Base-by-base conservation (phyloP, 768 basidiomycete genomes). In the Omphalotus guepiniiformis region DNA sequence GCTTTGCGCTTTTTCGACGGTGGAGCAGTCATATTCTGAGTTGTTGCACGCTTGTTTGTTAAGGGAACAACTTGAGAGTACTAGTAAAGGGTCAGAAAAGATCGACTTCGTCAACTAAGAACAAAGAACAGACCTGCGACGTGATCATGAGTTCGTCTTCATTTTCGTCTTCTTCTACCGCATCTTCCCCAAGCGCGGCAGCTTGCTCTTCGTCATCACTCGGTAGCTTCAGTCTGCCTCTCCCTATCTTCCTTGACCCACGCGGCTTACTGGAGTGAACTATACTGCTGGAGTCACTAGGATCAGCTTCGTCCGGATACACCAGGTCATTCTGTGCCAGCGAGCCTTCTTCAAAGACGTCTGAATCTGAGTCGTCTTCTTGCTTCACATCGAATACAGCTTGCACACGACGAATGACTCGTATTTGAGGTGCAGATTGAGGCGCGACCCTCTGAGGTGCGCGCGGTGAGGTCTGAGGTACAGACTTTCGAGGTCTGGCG, bases 321-420 rank as follows among this genome's bases (percentile, higher is more conserved):
- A 9, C 13, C 28, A 11, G 26, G 32, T 16, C n/a, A 16, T 21
- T 22, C 26, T 32, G 42, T 22, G 22, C 34, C 19, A 25, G 37
- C 26, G 26, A 28, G 36, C 63, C 64, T 5, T 72, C 72, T n/a
- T 66, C 66, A 3, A 71, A 68, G 3, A n/a, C n/a, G n/a, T n/a
- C n/a, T n/a, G n/a, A n/a, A n/a, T n/a, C n/a, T n/a, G n/a, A n/a
- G n/a, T n/a, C n/a, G n/a, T 78, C 80, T 60, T 87, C 84, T 47
- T 74, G 74, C 55, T 88, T 87, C 29, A 87, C 77, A 27, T 75
- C 69, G 1, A 86, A 66, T 16, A 86, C 71, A 5, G 85, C 82
- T 18, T 79, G 76, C 6, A 88, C 85, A 27, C 81, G 79, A 18
- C 85, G 77, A 34, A 88, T 70, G 13, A 88, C 59, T 29, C 56